Base-by-base conservation (phyloP, 495 filamentous ascomycete species). In the Neurospora sp. region DNA sequence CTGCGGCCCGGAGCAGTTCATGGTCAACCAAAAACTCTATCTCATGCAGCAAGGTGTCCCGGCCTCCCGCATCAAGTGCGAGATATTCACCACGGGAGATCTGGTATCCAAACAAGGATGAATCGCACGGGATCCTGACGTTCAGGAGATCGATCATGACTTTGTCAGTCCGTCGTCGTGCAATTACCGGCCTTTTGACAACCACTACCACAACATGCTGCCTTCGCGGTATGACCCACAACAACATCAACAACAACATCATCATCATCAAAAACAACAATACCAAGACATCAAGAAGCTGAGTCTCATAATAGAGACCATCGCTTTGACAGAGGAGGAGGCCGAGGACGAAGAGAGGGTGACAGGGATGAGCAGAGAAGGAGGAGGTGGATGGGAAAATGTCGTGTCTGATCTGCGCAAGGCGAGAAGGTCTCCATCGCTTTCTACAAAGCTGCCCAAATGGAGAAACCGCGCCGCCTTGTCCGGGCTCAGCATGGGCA, bases 1-100 rank as follows among this genome's bases (percentile, higher is more conserved):
- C 74, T 94, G 92, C 74, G 92, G 92, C 1, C 92, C 91, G 0
- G 84, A 84, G 69, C 75, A 80, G 39, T 93, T 93, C 82, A 94
- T 93, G 91, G 77, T 83, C 4, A 86, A 86, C 41, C 83, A 86
- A 69, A 79, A 86, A 71, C 77, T 79, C 18, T 84, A 83, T 72
- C 84, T 93, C 69, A 77, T 83, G 72, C 77, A 75, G 1, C 79
- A 79, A 62, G 89, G 90, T 1, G 89, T 93, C 4, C 74, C 70
- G 10, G 76, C 77, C 12, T 85, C 86, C 10, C 84, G 87, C 70
- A 84, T 92, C 41, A 85, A 91, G 77, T 87, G 91, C 78, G 91
- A 93, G 81, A 77, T 90, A 20, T 93, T 92, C 75, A 90, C 90
- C 1, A 92, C 90, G 11, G 90, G 90, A 1, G 85, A 84, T 39